Percentiles rank a stretch among this genome's conserved stretches.
These are phyloP conservation scores for Aspergillus glaucus DNA, from an alignment of 2,329 filamentous ascomycete species.

Conservation along the genomic window DNA sequence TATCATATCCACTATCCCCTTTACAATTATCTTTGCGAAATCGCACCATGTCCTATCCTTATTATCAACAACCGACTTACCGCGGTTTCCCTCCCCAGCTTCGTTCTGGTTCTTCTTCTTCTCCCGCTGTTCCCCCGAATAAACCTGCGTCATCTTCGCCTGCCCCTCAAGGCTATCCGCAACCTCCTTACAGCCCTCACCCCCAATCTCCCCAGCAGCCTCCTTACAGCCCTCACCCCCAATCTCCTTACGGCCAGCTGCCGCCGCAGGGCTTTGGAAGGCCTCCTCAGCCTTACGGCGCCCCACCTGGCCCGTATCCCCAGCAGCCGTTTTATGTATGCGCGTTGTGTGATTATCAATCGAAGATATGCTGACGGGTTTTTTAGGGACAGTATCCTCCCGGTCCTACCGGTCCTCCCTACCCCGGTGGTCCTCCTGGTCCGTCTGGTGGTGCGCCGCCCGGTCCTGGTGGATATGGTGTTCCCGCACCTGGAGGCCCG, in stretches of 20 bases:
- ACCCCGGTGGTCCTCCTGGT: constrained; percentile 11
- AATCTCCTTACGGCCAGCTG: constrained; percentile 16
- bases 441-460: constrained; percentile 7
- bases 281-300: constrained; percentile 34
- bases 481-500: constrained; percentile 25
- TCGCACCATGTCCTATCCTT: constrained; percentile 28
- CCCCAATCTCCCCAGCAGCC: constrained; percentile 21
- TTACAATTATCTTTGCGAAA: not conserved
- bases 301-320: constrained; percentile 26
- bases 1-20: not conserved
- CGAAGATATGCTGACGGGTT: not conserved
- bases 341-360: constrained; percentile 8
- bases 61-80: constrained; percentile 27
- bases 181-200: constrained; percentile 29
- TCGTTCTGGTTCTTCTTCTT: constrained; percentile 26
- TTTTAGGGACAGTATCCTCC: constrained; percentile 14
- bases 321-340: constrained; percentile 31
- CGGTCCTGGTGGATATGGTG: constrained; percentile 21
- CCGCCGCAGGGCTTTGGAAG: constrained; percentile 34
- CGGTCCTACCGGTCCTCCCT: constrained; percentile 26
- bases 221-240: constrained; percentile 3
- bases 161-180: constrained; percentile 26
- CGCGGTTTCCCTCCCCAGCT: constrained; percentile 27
- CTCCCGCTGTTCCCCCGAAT: constrained; percentile 26
- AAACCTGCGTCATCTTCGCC: constrained; percentile 22